These are phyloP conservation scores for Cytospora paraplurivora DNA, from an alignment of 2,329 filamentous ascomycete species.

Conservation along the genomic window DNA sequence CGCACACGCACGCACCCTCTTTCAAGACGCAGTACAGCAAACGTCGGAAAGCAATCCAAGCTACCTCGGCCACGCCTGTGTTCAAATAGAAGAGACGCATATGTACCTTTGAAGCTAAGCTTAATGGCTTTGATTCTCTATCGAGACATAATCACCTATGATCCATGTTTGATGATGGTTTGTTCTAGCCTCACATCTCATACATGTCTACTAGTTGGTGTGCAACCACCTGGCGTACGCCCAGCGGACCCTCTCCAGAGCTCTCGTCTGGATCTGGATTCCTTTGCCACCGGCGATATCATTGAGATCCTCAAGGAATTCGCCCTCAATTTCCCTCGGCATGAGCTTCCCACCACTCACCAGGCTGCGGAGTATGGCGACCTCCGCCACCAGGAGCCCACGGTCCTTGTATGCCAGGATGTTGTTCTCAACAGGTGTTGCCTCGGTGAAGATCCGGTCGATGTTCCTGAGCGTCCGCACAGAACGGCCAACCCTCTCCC, in stretches of 20 bases:
- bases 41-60: constrained; percentile 5
- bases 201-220: constrained; percentile 11
- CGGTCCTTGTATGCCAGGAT: constrained; percentile 90
- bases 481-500: constrained; percentile 66
- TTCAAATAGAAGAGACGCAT: not conserved
- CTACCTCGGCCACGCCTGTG: constrained; percentile 17
- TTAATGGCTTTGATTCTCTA: not conserved
- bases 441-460: constrained; percentile 74
- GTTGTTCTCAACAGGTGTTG: constrained; percentile 65
- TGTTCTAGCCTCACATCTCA: not conserved
- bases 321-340: constrained; percentile 73
- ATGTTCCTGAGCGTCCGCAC: constrained; percentile 83
- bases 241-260: constrained; percentile 85
- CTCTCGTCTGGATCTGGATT: constrained; percentile 74
- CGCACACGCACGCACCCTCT: not conserved
- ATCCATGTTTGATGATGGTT: not conserved
- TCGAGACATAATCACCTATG: not conserved
- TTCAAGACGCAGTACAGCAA: not conserved
- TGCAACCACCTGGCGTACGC: constrained; percentile 78
- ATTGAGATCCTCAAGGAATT: constrained; percentile 86
- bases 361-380: constrained; percentile 76
- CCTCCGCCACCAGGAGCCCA: constrained; percentile 85
- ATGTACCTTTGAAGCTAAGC: no score
- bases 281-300: constrained; percentile 84
- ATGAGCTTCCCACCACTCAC: constrained; percentile 61